phyloP scores from a whole-genome alignment of 495 filamentous ascomycete genomes.

The Neurospora terricola region DNA sequence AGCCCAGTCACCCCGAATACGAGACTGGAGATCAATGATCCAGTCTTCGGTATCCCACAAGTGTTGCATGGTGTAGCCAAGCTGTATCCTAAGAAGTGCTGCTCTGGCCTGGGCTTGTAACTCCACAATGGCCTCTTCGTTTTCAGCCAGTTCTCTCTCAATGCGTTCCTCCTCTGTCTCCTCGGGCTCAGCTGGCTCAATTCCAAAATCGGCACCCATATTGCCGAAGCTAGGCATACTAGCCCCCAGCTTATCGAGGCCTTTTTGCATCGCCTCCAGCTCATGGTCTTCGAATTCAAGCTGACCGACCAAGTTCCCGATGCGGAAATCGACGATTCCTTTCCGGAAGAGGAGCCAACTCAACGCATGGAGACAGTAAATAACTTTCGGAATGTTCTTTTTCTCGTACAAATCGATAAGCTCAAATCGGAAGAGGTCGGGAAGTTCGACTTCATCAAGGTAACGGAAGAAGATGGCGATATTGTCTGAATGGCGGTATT shows the following conservation, averaged over 20 bases:
- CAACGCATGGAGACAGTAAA: slow-evolving; percentile 94
- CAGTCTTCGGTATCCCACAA: slow-evolving; percentile 83
- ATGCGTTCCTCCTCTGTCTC: slow-evolving; percentile 88
- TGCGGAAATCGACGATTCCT: slow-evolving; percentile 87
- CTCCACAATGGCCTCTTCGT: slow-evolving; percentile 59
- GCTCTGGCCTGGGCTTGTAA: slow-evolving; percentile 85
- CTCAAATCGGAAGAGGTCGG: slow-evolving; percentile 97
- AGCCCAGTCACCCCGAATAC: slow-evolving; percentile 59
- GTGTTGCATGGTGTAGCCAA: slow-evolving; percentile 75
- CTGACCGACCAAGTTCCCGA: slow-evolving; percentile 96
- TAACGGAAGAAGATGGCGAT: slow-evolving; percentile 90
- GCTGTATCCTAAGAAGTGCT: slow-evolving; percentile 61
- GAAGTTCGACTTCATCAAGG: slow-evolving; percentile 84
- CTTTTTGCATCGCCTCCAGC: slow-evolving; percentile 91
- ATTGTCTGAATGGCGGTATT: slow-evolving; percentile 96
- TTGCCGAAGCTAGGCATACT: slow-evolving; percentile 97
- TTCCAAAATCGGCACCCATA: slow-evolving; percentile 90
- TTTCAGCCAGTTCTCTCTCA: slow-evolving; percentile 69
- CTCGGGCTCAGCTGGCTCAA: slow-evolving; percentile 57
- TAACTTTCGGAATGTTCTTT: slow-evolving; percentile 98
- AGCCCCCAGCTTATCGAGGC: slow-evolving; percentile 85
- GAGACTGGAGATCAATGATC: slow-evolving; percentile 72
- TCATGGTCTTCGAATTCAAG: slow-evolving; percentile 97
- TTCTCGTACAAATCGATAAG: slow-evolving; percentile 98
- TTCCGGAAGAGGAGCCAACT: slow-evolving; percentile 94